Evolutionary conservation across 2,329 filamentous ascomycete species (phyloP).

Genomic region (Cladosporium oxysporum): DNA sequence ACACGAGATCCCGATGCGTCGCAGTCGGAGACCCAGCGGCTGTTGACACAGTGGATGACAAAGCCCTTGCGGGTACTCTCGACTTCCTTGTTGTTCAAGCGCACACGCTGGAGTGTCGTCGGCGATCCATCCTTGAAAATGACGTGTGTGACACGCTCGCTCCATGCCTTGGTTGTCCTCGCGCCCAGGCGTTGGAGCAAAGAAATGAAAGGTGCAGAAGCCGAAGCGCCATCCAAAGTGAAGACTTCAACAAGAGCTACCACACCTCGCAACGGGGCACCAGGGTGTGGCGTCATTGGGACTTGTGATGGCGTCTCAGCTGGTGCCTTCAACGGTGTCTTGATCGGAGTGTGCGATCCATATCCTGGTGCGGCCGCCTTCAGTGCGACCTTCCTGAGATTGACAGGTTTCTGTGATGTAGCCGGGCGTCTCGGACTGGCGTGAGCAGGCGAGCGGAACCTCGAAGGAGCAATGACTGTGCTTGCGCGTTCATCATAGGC

Average conservation of each 20-base stretch:
- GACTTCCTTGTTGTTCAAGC: constrained; percentile 36
- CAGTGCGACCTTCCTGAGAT: constrained; percentile 33
- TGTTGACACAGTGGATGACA: constrained; percentile 40
- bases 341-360: constrained; percentile 32
- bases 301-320: constrained; percentile 29
- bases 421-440: constrained; percentile 17
- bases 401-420: constrained; percentile 18
- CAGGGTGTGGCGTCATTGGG: constrained; percentile 41
- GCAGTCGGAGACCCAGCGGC: constrained; percentile 41
- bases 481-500: constrained; percentile 15
- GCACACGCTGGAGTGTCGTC: constrained; percentile 36
- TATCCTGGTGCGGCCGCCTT: constrained; percentile 25
- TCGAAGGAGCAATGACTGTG: constrained; percentile 16
- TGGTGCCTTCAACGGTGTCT: constrained; percentile 33
- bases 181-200: constrained; percentile 40
- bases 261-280: constrained; percentile 36
- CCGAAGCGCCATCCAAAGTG: constrained; percentile 39
- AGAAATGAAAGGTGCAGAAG: constrained; percentile 37
- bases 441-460: constrained; percentile 19
- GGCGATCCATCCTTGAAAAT: constrained; percentile 43
- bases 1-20: constrained; percentile 34
- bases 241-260: constrained; percentile 40
- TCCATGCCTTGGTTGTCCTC: constrained; percentile 39
- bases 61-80: constrained; percentile 27
- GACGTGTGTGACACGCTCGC: constrained; percentile 40